Percentiles rank a stretch among this genome's conserved stretches.
Evolutionary conservation across 1,284 basidiomycete genomes (phyloP).

Genomic region (Exobasidium cylindrosporum): DNA sequence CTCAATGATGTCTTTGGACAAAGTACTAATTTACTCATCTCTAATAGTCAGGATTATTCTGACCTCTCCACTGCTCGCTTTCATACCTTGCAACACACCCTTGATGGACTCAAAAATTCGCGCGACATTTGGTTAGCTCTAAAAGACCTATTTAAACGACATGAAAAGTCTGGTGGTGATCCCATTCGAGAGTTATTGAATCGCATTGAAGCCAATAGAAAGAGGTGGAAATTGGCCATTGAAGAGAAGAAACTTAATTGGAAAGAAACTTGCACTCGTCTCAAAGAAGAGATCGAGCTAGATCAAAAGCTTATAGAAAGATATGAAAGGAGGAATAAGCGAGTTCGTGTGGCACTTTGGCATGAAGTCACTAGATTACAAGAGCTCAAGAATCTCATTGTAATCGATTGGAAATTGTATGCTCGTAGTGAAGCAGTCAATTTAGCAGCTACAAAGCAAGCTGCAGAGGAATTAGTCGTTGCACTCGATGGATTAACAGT

Average conservation of each 20-base stretch:
- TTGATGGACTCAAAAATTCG: slow-evolving; percentile 7
- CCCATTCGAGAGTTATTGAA: slow-evolving; percentile 1
- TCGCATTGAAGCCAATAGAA: not conserved
- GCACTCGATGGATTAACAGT: not conserved
- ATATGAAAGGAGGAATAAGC: slow-evolving; percentile 4
- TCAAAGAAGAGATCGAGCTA: slow-evolving; percentile 3
- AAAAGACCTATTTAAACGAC: slow-evolving; percentile 5
- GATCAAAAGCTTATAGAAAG: slow-evolving; percentile 6
- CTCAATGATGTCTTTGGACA: not conserved
- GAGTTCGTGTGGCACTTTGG: slow-evolving; percentile 10
- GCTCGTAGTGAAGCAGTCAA: slow-evolving; percentile 3
- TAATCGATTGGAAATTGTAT: slow-evolving; percentile 6
- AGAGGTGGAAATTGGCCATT: slow-evolving; percentile 4
- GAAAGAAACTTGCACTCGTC: not conserved
- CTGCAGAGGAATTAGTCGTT: slow-evolving; percentile 5
- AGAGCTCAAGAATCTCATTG: slow-evolving; percentile 1
- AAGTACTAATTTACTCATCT: not conserved
- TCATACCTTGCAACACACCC: not conserved
- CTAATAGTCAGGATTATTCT: slow-evolving; percentile 11
- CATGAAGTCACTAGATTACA: slow-evolving; percentile 8
- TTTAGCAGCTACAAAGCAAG: slow-evolving; percentile 3
- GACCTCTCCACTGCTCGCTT: slow-evolving; percentile 6
- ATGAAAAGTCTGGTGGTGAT: slow-evolving; percentile 5
- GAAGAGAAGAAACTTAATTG: slow-evolving; percentile 3
- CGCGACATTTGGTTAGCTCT: not conserved